phyloP scores from a whole-genome alignment of 495 filamentous ascomycete genomes.

The Hyaloscypha bicolor region DNA sequence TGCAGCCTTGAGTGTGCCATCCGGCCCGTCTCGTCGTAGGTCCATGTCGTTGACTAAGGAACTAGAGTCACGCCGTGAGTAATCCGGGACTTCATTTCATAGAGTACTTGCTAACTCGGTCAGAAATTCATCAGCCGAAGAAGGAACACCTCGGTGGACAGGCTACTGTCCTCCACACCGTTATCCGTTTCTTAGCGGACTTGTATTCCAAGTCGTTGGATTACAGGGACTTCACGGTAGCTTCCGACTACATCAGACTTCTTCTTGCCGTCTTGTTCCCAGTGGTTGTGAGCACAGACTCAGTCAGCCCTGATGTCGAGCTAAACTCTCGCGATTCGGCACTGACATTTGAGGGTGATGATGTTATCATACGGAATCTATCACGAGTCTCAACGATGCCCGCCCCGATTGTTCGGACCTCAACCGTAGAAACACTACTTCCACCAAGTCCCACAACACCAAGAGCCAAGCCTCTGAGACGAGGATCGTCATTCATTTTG shows the following conservation, averaged over 20 bases:
- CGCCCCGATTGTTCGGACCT: slow-evolving; percentile 71
- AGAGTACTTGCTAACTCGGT: neutral
- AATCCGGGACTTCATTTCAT: neutral
- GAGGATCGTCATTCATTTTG: slow-evolving; percentile 88
- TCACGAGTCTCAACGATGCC: slow-evolving; percentile 51
- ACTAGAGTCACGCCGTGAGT: slow-evolving; percentile 52
- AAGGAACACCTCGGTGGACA: slow-evolving; percentile 53
- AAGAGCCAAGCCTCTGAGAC: slow-evolving; percentile 60
- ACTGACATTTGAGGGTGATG: slow-evolving; percentile 82
- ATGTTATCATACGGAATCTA: slow-evolving; percentile 77
- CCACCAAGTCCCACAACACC: slow-evolving; percentile 42
- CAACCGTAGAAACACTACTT: slow-evolving; percentile 56
- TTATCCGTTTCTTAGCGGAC: slow-evolving; percentile 77
- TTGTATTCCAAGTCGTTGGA: slow-evolving; percentile 69
- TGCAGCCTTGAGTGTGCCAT: slow-evolving; percentile 19
- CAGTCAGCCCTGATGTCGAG: slow-evolving; percentile 79
- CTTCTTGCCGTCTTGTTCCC: slow-evolving; percentile 81
- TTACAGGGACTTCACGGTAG: slow-evolving; percentile 80
- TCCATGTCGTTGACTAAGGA: slow-evolving; percentile 47
- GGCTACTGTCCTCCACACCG: slow-evolving; percentile 63
- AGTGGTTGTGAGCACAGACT: slow-evolving; percentile 79
- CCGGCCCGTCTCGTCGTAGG: slow-evolving; percentile 28
- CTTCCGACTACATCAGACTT: slow-evolving; percentile 76
- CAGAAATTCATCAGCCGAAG: slow-evolving; percentile 36
- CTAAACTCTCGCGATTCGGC: slow-evolving; percentile 75